Evolutionary conservation across 768 basidiomycete genomes (phyloP), one percentile per base, ranked within the genome.

Genomic region (Kwoniella dendrophila): DNA sequence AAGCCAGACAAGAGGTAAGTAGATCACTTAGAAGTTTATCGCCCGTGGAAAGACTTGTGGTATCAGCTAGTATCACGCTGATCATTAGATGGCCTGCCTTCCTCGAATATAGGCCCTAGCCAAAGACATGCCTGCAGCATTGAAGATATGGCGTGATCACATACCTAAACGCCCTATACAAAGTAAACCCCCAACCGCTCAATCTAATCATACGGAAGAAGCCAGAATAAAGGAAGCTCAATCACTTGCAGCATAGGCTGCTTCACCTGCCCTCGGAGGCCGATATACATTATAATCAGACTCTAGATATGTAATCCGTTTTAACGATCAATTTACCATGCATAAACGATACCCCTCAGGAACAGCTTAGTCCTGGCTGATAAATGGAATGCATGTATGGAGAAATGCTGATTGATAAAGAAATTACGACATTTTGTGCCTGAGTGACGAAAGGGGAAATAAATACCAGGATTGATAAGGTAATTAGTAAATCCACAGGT

Each of bases 1-100:
- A 78, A n/a, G 75, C 72, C 14, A 62, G 82, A 41, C 72, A 80
- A 30, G 62, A 70, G 57, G 79, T 78, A 44, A 51, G 72, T 62
- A 33, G n/a, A 22, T n/a, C 10, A 3, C 18, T 30, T 2, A 1
- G 10, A 36, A 11, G 16, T 29, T 33, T 27, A 4, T 18, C n/a
- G 18, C 0, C 18, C 7, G 47, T 26, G 11, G 20, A 18, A 14
- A 41, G 36, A 41, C 22, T 18, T 32, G 24, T 11, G 29, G 43
- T 18, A 26, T 20, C 44, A 29, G 33, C 12, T 41, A n/a, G 22
- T 29, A 8, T 24, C 5, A 22, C 26, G 45, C 38, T 27, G 45
- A 11, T 11, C 8, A 7, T 11, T 8, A 8, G 38, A 27, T 36
- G 36, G 41, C 26, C 12, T 33, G 34, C 34, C 34, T 27, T 32